These are phyloP conservation scores for Chalciporus sp. DNA, from an alignment of 1,284 basidiomycete genomes.

Conservation along the genomic window DNA sequence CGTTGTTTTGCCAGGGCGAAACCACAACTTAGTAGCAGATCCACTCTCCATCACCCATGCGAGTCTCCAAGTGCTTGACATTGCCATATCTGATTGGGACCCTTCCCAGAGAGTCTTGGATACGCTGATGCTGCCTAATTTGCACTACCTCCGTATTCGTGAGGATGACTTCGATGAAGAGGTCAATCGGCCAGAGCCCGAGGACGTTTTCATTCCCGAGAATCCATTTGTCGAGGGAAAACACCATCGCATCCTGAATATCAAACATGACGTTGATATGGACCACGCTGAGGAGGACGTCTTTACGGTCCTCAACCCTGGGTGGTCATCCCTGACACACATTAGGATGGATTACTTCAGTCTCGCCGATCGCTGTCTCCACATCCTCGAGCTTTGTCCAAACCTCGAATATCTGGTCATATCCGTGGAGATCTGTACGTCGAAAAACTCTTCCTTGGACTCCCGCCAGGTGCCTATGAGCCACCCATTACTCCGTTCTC, in stretches of 20 bases:
- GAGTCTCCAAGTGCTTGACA: not conserved
- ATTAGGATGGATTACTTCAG: too few species aligned
- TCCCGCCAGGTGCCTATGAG: not conserved
- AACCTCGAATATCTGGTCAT: too few species aligned
- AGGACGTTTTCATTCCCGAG: not conserved
- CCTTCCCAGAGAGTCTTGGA: too few species aligned
- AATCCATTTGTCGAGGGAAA: not conserved
- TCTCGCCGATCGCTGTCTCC: too few species aligned
- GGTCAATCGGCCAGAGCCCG: too few species aligned
- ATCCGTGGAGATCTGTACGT: too few species aligned
- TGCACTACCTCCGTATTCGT: not conserved
- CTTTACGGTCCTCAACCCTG: not conserved
- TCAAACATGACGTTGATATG: not conserved
- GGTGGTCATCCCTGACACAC: not conserved
- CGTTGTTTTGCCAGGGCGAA: too few species aligned
- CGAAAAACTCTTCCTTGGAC: too few species aligned
- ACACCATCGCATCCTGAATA: not conserved
- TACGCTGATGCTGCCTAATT: not conserved
- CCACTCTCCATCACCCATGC: slow-evolving; percentile 7
- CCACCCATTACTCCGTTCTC: not conserved
- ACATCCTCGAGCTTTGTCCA: too few species aligned
- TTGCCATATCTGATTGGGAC: not conserved
- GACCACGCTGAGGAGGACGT: not conserved
- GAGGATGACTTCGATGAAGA: too few species aligned
- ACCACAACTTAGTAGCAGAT: too few species aligned